Conservation (phyloP, 306 rosid genomes). For the Prosopis cineraria region DNA sequence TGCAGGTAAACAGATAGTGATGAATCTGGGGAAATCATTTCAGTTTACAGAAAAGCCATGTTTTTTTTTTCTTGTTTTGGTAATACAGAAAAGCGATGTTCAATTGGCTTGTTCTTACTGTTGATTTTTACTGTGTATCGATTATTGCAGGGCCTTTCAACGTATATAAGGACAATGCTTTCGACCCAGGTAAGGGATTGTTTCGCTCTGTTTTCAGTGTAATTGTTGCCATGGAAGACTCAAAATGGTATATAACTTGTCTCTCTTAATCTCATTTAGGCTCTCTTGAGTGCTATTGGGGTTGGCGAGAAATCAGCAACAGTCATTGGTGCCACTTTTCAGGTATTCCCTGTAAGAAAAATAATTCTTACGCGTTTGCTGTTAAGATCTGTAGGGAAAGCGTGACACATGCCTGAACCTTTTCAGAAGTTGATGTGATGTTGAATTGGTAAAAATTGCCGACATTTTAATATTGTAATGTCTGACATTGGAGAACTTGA, state of each 20-base stretch:
- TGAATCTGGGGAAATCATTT: background rate
- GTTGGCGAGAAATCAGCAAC: slow-evolving; percentile 99
- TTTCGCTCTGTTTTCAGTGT: slow-evolving; percentile 30
- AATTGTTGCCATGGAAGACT: background rate
- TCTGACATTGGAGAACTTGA: background rate
- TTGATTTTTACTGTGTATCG: slow-evolving; percentile 26
- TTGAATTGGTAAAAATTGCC: background rate
- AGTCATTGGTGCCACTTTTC: slow-evolving; percentile 96
- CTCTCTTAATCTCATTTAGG: slow-evolving; percentile 49
- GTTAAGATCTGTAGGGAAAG: background rate
- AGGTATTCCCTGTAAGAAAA: slow-evolving; percentile 50
- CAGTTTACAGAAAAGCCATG: slow-evolving; percentile 12
- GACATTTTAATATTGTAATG: background rate
- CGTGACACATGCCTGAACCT: background rate
- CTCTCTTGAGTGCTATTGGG: slow-evolving; percentile 92
- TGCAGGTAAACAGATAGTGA: slow-evolving; percentile 63
- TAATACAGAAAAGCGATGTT: slow-evolving; percentile 11
- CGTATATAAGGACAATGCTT: slow-evolving; percentile 90
- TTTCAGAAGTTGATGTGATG: background rate
- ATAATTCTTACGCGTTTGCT: background rate
- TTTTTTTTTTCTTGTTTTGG: too few species aligned
- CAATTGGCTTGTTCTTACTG: background rate
- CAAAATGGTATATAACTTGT: slow-evolving; percentile 5
- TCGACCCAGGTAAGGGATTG: slow-evolving; percentile 80
- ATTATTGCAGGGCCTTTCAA: slow-evolving; percentile 76